Evolutionary conservation across 306 rosid genomes (phyloP), one percentile per base, ranked within the genome.

Genomic region (Benincasa hispida): DNA sequence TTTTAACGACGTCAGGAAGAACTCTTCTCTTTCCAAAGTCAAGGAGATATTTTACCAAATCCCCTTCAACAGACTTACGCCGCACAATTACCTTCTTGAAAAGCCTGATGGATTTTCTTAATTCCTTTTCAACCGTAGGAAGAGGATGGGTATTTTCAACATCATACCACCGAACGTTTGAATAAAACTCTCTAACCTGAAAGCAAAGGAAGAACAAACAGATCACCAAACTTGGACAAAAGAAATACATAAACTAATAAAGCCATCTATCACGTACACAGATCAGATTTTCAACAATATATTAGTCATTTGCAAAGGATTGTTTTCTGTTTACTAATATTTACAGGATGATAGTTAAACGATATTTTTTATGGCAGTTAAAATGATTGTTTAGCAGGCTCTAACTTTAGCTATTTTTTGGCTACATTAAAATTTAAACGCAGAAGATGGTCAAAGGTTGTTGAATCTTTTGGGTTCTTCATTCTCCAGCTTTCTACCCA

Each of bases 1-100:
- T 89, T 76, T 35, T 79, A 79, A 92, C 89, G 77, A 89, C 50
- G 80, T 87, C 89, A 27, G 99, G 99, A 67, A 92, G 79, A 76
- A 78, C 83, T 84, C 93, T 94, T 86, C 99, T 94, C 88, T 94
- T 94, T 61, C 99, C 99, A 87, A 94, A 94, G 84, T 94, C 97
- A 81, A 94, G 87, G 79, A 94, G 99, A 83, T 90, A 94, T 78
- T 88, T 94, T 24, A 80, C 86, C 73, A 81, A 77, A 78, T 82
- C 86, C 79, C 87, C 87, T 75, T 94, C 93, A 32, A 80, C 75
- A 82, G 83, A 81, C 88, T 94, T 94, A 81, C 97, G 91, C 76
- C 99, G 97, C 76, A 94, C 86, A 80, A 92, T 88, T 79, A 83
- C 95, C 85, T 94, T 94, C 87, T 90, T 94, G 89, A 94, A 94